These are phyloP conservation scores for Penicillium psychrosexuale DNA, from an alignment of 2,329 filamentous ascomycete species.

Conservation along the genomic window DNA sequence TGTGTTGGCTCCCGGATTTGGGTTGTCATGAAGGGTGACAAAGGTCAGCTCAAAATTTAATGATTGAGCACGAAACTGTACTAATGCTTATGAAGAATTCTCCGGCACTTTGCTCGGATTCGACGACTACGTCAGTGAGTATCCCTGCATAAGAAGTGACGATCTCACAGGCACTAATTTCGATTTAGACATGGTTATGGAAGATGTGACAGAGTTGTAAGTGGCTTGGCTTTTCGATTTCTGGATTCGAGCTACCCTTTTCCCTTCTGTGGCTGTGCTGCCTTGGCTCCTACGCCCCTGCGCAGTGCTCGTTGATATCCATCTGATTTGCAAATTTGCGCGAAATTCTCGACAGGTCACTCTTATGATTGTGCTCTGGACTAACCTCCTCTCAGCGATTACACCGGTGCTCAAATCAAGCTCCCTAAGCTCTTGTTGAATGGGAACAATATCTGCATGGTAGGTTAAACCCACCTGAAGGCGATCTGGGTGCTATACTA, in stretches of 20 bases:
- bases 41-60: conserved; percentile 59
- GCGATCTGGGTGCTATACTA: neutral
- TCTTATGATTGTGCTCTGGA: neutral
- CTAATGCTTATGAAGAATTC: conserved; percentile 65
- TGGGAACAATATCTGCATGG: conserved; percentile 99
- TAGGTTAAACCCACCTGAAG: conserved; percentile 43
- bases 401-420: conserved; percentile 81
- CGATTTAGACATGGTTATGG: conserved; percentile 85
- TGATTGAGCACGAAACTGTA: neutral
- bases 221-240: conserved; percentile 28
- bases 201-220: conserved; percentile 96
- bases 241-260: neutral
- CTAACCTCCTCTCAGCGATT: conserved; percentile 63
- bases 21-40: conserved; percentile 99
- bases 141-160: conserved; percentile 6
- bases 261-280: neutral
- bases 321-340: neutral
- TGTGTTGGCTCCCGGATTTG: conserved; percentile 97
- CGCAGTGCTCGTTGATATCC: no score
- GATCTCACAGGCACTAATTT: conserved; percentile 13
- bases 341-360: no score
- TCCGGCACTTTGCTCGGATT: conserved; percentile 91
- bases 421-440: conserved; percentile 93
- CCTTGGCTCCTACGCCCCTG: neutral
- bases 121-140: conserved; percentile 99